Evolutionary conservation across 2,329 filamentous ascomycete genomes (phyloP), one percentile per base, ranked within the genome.

Genomic region (Acrocalymma vagum): DNA sequence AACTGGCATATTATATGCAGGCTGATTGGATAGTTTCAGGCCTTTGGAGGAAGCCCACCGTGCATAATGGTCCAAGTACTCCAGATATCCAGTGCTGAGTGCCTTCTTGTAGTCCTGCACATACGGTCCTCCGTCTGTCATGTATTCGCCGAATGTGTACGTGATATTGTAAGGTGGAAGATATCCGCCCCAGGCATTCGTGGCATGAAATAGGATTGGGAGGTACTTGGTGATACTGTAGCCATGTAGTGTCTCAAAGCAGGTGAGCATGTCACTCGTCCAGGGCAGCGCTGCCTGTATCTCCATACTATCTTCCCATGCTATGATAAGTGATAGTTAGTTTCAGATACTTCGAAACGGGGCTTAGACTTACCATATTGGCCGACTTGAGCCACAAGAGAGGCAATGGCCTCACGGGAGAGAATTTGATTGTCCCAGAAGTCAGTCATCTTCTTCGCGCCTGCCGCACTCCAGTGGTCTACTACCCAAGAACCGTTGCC

Each of bases 231-330:
- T 44, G 7, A 70, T 32, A 16, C 48, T 48, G 42, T 70, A 70
- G 14, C 60, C 63, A 6, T 53, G 42, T 5, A 35, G 35, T 3
- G 42, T 17, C 7, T 56, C 20, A 33, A 70, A 70, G 3, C 40
- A 41, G 3, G 47, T 25, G 1, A 55, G 26, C 2, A 69, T 43
- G 3, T 40, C 45, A 1, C 58, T 59, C 0, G 62, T 69, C 56
- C 56, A 62, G 20, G 42, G 51, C 4, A 58, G 29, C 3, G 53
- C 45, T 10, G 58, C 55, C 4, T 52, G 49, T 13, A 66, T 58
- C 28, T 70, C 65, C 43, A 60, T 56, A 30, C 54, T 61, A 37
- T 69, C 66, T 51, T 70, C 66, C 65, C 66, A 70, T 3, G 43
- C 56, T 60, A 13, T n/a, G n/a, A n/a, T n/a, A n/a, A 34, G 11